Evolutionary conservation across 2,329 filamentous ascomycete genomes (phyloP).

Genomic region (Phaeoacremonium minimum): DNA sequence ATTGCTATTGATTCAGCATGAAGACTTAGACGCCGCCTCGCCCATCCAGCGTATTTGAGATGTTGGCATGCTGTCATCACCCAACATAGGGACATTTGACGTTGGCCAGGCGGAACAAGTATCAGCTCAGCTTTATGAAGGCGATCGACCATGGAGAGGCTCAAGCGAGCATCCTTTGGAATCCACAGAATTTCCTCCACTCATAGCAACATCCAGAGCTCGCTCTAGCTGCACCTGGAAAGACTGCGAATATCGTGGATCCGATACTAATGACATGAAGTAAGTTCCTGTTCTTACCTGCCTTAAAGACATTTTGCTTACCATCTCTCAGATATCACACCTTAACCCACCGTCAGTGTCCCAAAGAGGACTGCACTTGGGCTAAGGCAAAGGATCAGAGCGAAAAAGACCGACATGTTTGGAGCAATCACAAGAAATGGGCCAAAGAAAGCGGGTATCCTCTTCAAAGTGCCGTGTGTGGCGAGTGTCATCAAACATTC

Average conservation of each 20-base stretch:
- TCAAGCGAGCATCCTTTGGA: too few species aligned
- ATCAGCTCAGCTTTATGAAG: too few species aligned
- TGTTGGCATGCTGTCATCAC: too few species aligned
- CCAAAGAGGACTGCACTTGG: not conserved
- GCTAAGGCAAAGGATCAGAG: not conserved
- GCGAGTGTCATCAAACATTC: too few species aligned
- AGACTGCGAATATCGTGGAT: not conserved
- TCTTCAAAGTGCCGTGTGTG: not conserved
- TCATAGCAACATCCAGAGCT: not conserved
- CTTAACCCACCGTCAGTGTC: constrained; percentile 4
- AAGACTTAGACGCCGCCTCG: too few species aligned
- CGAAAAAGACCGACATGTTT: not conserved
- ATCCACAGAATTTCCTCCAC: too few species aligned
- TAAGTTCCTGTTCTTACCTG: not conserved
- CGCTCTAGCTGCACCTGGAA: not conserved
- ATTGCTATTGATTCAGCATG: too few species aligned
- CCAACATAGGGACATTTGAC: too few species aligned
- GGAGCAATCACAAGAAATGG: not conserved
- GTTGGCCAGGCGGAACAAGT: too few species aligned
- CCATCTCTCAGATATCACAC: not conserved
- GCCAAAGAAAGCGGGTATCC: not conserved
- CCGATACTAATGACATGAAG: not conserved
- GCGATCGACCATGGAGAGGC: too few species aligned
- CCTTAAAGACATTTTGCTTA: not conserved
- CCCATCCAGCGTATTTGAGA: too few species aligned